Evolutionary conservation across 441 rosid genomes (phyloP).

Genomic region (Jatropha podagrica): DNA sequence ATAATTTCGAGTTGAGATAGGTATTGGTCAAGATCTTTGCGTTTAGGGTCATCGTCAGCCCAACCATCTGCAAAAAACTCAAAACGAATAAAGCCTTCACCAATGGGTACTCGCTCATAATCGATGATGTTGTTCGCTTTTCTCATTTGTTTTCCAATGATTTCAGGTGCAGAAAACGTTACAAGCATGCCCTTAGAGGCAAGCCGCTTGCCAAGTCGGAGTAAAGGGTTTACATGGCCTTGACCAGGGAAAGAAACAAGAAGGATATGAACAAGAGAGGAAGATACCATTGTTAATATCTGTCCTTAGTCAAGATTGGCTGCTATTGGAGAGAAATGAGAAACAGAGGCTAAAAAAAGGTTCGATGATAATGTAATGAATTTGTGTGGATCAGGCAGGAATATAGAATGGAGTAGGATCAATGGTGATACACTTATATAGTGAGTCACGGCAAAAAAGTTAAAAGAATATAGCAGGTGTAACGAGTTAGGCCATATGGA

Average conservation of each 20-base stretch:
- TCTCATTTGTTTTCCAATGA: slow-evolving; percentile 50
- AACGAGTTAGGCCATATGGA: too few relatives aligned
- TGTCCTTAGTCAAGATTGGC: too few relatives aligned
- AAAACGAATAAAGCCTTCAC: slow-evolving; percentile 61
- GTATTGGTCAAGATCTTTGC: slow-evolving; percentile 40
- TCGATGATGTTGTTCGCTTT: slow-evolving; percentile 42
- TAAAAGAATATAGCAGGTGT: too few relatives aligned
- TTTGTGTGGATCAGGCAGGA: too few relatives aligned
- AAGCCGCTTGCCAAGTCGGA: slow-evolving; percentile 70
- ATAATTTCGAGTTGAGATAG: slow-evolving; percentile 50
- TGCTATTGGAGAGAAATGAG: too few relatives aligned
- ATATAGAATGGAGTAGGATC: too few relatives aligned
- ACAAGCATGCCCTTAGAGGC: slow-evolving; percentile 77
- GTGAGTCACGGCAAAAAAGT: too few relatives aligned
- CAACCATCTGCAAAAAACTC: slow-evolving; percentile 63
- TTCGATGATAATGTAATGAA: too few relatives aligned
- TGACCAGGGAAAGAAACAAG: slow-evolving; percentile 72
- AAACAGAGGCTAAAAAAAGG: too few relatives aligned
- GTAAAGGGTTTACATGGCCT: slow-evolving; percentile 79
- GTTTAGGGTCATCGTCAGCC: slow-evolving; percentile 54
- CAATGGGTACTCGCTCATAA: slow-evolving; percentile 43
- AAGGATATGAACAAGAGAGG: slow-evolving; percentile 55
- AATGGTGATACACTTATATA: too few relatives aligned
- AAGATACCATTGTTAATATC: slow-evolving; percentile 27
- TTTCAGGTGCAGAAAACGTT: slow-evolving; percentile 54